A percentile compares a stretch with the other conserved stretches of the same genome.
These are phyloP conservation scores for Odonthalia washingtoniensis DNA, from an alignment of 31 red algal genomes.

Conservation along the genomic window DNA sequence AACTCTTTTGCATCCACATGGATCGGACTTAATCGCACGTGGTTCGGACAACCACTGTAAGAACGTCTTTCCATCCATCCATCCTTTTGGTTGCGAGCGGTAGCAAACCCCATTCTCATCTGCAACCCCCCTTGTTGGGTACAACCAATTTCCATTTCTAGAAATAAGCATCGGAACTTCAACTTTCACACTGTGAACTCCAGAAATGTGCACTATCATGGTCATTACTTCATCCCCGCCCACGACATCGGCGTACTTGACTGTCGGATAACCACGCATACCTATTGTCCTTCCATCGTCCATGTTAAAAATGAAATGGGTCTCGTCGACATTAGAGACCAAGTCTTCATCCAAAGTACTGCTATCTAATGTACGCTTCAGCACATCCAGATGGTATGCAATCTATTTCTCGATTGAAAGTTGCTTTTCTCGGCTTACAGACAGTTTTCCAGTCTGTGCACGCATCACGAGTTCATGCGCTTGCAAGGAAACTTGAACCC, in stretches of 20 bases:
- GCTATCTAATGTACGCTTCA: background rate
- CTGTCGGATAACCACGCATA: background rate
- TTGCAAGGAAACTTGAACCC: constrained; percentile 27
- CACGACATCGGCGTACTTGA: constrained; percentile 35
- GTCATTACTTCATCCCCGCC: constrained; percentile 2
- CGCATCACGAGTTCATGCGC: background rate
- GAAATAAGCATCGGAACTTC: constrained; percentile 7
- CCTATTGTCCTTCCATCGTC: background rate
- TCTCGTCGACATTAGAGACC: constrained; percentile 18
- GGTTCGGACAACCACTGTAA: background rate
- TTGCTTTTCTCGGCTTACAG: background rate
- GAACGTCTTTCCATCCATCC: too few species aligned
- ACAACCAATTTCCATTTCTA: background rate
- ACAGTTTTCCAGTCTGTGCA: constrained; percentile 22
- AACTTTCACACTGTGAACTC: background rate
- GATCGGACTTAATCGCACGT: background rate
- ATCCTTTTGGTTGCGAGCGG: background rate
- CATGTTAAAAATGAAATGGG: constrained; percentile 41
- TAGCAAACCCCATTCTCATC: background rate
- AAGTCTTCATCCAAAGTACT: background rate
- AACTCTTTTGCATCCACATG: constrained; percentile 9
- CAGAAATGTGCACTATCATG: constrained; percentile 14
- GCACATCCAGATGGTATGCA: constrained; percentile 5
- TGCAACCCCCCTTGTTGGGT: constrained; percentile 11
- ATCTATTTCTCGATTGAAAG: background rate